A percentile compares a stretch with the other conserved stretches of the same genome.
phyloP scores from a whole-genome alignment of 1,284 basidiomycete genomes.

The Laetiporus sulphureus region DNA sequence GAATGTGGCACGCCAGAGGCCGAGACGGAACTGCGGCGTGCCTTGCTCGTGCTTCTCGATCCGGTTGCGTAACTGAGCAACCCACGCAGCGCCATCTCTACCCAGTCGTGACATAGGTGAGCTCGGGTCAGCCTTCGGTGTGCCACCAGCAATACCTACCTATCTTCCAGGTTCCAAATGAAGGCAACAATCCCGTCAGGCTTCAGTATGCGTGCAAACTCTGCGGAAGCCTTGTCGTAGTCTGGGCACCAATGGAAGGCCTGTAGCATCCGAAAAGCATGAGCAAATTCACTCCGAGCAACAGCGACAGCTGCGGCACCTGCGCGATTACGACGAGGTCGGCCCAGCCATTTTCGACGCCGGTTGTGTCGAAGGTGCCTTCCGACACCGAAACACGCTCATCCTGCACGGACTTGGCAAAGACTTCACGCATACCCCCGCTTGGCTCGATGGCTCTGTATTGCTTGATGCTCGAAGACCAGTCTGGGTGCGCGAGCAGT shows the following conservation, averaged over 20 bases:
- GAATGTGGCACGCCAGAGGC: slow-evolving; percentile 62
- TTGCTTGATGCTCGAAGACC: slow-evolving; percentile 39
- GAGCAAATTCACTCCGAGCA: not conserved
- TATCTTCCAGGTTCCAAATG: slow-evolving; percentile 78
- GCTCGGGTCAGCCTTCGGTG: too few relatives aligned
- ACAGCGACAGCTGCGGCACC: slow-evolving; percentile 29
- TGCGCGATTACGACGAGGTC: slow-evolving; percentile 71
- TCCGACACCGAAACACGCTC: slow-evolving; percentile 42
- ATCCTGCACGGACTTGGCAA: slow-evolving; percentile 45
- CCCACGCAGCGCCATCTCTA: slow-evolving; percentile 61
- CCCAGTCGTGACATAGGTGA: not conserved
- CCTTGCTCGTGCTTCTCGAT: slow-evolving; percentile 61
- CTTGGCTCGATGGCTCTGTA: slow-evolving; percentile 69
- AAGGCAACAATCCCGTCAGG: slow-evolving; percentile 56
- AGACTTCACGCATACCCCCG: slow-evolving; percentile 62
- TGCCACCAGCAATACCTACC: slow-evolving; percentile 30
- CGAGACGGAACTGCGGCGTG: slow-evolving; percentile 68
- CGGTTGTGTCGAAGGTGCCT: slow-evolving; percentile 60
- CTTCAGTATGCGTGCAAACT: slow-evolving; percentile 69
- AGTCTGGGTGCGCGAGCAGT: slow-evolving; percentile 55
- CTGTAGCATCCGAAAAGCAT: slow-evolving; percentile 27
- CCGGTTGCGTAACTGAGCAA: slow-evolving; percentile 57
- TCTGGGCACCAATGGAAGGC: slow-evolving; percentile 83
- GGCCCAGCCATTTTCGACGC: slow-evolving; percentile 58
- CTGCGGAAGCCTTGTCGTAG: slow-evolving; percentile 52